These are phyloP conservation scores for Ascochyta clinopodiicola DNA, from an alignment of 2,329 filamentous ascomycete genomes.

Conservation along the genomic window DNA sequence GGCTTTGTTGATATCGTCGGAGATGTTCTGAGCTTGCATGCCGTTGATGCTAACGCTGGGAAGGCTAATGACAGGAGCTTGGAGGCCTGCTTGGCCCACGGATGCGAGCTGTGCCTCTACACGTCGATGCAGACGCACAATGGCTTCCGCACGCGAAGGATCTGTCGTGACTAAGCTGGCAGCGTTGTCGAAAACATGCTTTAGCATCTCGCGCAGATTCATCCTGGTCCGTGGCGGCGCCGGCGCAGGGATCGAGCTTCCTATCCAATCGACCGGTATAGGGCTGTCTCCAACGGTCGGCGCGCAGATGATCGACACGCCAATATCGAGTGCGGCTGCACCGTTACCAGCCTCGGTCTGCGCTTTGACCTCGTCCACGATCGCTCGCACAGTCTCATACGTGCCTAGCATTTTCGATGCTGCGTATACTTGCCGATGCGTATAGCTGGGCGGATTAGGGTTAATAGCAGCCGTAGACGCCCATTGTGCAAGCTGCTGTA, in stretches of 20 bases:
- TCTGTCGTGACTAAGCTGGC: slow-evolving; percentile 64
- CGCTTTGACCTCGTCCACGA: slow-evolving; percentile 71
- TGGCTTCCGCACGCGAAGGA: slow-evolving; percentile 63
- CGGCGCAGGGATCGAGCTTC: slow-evolving; percentile 35
- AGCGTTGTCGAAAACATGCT: slow-evolving; percentile 64
- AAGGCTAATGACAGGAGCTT: slow-evolving; percentile 35
- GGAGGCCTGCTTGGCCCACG: slow-evolving; percentile 31
- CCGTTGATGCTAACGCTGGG: slow-evolving; percentile 37
- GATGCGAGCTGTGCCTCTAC: slow-evolving; percentile 68
- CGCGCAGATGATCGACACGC: slow-evolving; percentile 71
- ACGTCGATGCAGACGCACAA: slow-evolving; percentile 67
- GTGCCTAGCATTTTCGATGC: slow-evolving; percentile 68
- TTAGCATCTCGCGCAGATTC: slow-evolving; percentile 67
- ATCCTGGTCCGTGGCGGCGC: slow-evolving; percentile 49
- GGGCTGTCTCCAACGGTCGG: slow-evolving; percentile 56
- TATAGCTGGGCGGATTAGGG: slow-evolving; percentile 68
- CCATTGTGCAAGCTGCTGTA: slow-evolving; percentile 72
- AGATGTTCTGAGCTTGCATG: slow-evolving; percentile 35
- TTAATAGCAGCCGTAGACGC: slow-evolving; percentile 59
- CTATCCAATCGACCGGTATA: slow-evolving; percentile 43
- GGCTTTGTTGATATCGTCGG: slow-evolving; percentile 43
- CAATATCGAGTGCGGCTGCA: slow-evolving; percentile 71
- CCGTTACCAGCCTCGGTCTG: slow-evolving; percentile 67
- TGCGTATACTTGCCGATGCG: slow-evolving; percentile 72
- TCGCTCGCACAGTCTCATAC: slow-evolving; percentile 63